phyloP scores from a whole-genome alignment of 148 eudicot genomes.

The Fagopyrum esculentum region DNA sequence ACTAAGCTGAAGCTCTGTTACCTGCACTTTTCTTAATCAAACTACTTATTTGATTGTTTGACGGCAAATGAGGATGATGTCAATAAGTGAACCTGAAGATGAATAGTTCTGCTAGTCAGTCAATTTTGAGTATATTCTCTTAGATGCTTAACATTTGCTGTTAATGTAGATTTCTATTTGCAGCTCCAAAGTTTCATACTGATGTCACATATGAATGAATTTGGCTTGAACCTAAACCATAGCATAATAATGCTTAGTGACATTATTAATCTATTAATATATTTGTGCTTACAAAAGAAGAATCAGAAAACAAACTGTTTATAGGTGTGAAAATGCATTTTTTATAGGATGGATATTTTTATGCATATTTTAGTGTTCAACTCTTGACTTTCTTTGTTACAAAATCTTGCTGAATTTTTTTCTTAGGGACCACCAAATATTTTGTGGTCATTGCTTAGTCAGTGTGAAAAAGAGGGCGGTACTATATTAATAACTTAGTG shows the following conservation, averaged over 20 bases:
- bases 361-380: conserved; percentile 1
- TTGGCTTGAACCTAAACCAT: not conserved
- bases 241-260: not conserved
- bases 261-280: not conserved
- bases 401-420: conserved; percentile 8
- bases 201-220: not conserved
- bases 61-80: not conserved
- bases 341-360: not conserved
- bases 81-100: not conserved
- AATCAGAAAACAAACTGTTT: not conserved
- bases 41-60: not conserved
- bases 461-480: conserved; percentile 4
- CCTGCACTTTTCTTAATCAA: not conserved
- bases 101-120: too few relatives aligned
- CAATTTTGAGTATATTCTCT: not conserved
- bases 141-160: not conserved
- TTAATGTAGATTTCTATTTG: not conserved
- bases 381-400: conserved; percentile 1
- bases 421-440: conserved; percentile 9
- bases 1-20: not conserved
- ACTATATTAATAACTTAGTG: not conserved
- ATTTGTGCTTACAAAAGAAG: not conserved
- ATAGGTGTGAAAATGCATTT: not conserved
- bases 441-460: conserved; percentile 8
- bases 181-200: not conserved